Conservation (phyloP, 192 early-diverging fungal genomes). For the Entomortierella parvispora region DNA sequence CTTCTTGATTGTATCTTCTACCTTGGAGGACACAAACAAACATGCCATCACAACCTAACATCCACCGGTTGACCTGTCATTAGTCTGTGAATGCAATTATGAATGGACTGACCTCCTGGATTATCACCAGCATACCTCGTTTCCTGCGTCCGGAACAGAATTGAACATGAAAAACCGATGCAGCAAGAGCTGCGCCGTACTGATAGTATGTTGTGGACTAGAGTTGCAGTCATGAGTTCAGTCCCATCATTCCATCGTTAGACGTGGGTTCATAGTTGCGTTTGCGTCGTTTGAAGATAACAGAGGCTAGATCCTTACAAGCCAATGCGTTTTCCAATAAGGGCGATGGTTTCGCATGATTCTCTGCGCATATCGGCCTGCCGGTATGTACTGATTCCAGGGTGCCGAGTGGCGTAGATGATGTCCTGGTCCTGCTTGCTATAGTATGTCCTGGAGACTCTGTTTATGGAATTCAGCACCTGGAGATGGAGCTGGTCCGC, state of each 20-base stretch:
- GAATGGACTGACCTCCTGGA: no score
- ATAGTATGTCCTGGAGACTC: conserved; percentile 48
- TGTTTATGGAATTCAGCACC: conserved; percentile 42
- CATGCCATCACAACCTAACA: conserved; percentile 66
- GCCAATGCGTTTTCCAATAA: conserved; percentile 63
- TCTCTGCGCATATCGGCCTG: conserved; percentile 48
- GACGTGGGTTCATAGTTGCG: no score
- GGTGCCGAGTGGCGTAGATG: conserved; percentile 27
- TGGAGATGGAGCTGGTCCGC: not conserved
- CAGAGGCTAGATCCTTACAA: no score
- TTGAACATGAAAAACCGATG: conserved; percentile 68
- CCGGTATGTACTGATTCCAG: conserved; percentile 26
- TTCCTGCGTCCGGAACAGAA: conserved; percentile 57
- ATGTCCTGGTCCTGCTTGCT: conserved; percentile 40
- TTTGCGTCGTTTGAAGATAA: no score
- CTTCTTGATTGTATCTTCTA: conserved; percentile 89
- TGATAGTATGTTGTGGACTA: conserved; percentile 70
- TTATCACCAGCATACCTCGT: no score
- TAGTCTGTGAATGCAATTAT: no score
- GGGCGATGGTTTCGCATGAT: conserved; percentile 61
- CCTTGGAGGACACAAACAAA: conserved; percentile 85
- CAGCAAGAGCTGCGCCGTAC: conserved; percentile 64
- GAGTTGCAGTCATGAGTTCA: not conserved
- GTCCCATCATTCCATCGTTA: no score
- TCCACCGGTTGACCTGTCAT: no score